phyloP scores from a whole-genome alignment of 768 basidiomycete species.

The Lactarius psammicola region DNA sequence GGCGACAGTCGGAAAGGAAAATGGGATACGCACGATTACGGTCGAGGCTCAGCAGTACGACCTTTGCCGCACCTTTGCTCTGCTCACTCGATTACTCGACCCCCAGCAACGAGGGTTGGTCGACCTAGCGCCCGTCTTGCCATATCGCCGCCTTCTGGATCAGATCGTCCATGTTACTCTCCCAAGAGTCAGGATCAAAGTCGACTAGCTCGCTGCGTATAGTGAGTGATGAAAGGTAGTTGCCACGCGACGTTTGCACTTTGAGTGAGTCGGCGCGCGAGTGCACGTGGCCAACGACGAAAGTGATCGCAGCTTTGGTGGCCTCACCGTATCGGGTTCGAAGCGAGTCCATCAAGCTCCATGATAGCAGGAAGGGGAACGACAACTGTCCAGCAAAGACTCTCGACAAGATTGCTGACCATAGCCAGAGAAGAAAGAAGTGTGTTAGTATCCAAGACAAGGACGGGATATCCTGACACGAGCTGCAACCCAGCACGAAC shows the following conservation, averaged over 20 bases:
- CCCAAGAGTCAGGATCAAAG: conserved; percentile 51
- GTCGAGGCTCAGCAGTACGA: conserved; percentile 87
- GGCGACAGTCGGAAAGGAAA: not conserved
- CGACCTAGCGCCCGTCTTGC: conserved; percentile 91
- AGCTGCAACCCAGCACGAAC: conserved; percentile 50
- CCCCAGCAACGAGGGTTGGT: conserved; percentile 71
- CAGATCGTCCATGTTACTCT: conserved; percentile 90
- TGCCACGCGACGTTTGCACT: conserved; percentile 93
- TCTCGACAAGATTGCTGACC: conserved; percentile 75
- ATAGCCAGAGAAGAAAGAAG: conserved; percentile 78
- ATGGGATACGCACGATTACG: conserved; percentile 73
- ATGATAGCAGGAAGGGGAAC: conserved; percentile 94
- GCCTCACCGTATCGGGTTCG: conserved; percentile 61
- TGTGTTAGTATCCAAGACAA: conserved; percentile 95
- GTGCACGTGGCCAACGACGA: conserved; percentile 73
- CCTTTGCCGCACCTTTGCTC: conserved; percentile 63
- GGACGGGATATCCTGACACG: conserved; percentile 81
- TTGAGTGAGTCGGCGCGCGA: conserved; percentile 78
- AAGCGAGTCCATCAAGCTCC: conserved; percentile 90
- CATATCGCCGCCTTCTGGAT: conserved; percentile 91
- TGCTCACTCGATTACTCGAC: conserved; percentile 31
- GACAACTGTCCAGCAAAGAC: conserved; percentile 80
- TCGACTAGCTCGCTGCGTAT: conserved; percentile 85
- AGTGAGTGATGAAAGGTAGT: conserved; percentile 80
- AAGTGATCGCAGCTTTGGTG: conserved; percentile 69